phyloP scores from a whole-genome alignment of 2,329 filamentous ascomycete genomes.

The Xylaria sp. region DNA sequence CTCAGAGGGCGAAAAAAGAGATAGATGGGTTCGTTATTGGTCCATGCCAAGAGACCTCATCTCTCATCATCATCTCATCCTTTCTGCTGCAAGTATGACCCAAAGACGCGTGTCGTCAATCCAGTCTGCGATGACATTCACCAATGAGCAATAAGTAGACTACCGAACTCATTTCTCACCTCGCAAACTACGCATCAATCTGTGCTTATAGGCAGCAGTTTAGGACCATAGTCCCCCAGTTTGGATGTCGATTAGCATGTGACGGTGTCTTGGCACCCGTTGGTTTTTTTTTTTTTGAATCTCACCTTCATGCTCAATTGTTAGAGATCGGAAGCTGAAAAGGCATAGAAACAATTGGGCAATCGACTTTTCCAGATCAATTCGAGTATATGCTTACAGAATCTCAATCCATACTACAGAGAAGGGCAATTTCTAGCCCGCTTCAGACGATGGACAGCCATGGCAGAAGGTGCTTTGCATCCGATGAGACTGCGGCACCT shows the following conservation, averaged over 20 bases:
- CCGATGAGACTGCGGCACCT: neutral
- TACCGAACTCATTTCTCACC: slow-evolving; percentile 6
- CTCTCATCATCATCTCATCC: neutral
- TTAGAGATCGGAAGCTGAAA: slow-evolving; percentile 7
- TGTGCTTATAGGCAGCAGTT: slow-evolving; percentile 20
- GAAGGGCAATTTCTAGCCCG: neutral
- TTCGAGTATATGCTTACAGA: neutral
- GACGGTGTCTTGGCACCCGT: slow-evolving; percentile 26
- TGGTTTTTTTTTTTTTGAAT: neutral
- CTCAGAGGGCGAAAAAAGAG: neutral
- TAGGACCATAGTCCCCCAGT: neutral
- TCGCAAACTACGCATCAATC: slow-evolving; percentile 13
- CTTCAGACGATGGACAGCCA: neutral
- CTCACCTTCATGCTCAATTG: neutral
- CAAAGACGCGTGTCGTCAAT: slow-evolving; percentile 5
- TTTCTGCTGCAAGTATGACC: neutral
- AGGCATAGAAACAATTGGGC: slow-evolving; percentile 15
- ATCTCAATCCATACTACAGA: neutral
- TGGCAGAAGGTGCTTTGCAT: slow-evolving; percentile 1
- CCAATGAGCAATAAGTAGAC: slow-evolving; percentile 1
- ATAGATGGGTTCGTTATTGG: neutral
- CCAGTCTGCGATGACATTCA: neutral
- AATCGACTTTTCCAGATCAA: slow-evolving; percentile 18
- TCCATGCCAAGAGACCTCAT: neutral
- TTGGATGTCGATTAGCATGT: slow-evolving; percentile 19